These are phyloP conservation scores for Pleurotus platypus DNA, from an alignment of 768 basidiomycete genomes.

Conservation along the genomic window DNA sequence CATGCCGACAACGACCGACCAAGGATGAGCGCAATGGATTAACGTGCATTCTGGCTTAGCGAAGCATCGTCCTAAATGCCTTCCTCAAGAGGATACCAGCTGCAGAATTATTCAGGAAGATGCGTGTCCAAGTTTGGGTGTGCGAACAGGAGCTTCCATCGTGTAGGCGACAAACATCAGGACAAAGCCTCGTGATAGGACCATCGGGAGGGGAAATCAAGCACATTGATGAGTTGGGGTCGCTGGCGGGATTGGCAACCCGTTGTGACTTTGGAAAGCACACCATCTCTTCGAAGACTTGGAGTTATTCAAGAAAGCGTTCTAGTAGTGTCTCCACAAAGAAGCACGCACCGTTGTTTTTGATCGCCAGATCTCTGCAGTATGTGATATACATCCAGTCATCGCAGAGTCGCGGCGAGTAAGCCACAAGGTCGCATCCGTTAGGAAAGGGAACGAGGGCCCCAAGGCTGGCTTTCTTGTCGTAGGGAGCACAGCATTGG, in stretches of 20 bases:
- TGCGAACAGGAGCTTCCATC: too few relatives aligned
- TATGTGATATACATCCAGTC: slow-evolving; percentile 21
- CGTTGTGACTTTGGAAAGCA: slow-evolving; percentile 33
- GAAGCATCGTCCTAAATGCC: slow-evolving; percentile 50
- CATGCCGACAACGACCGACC: slow-evolving; percentile 88
- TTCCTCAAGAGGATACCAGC: too few relatives aligned
- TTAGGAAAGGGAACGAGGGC: slow-evolving; percentile 68
- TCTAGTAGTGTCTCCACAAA: background rate
- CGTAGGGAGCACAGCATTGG: slow-evolving; percentile 26
- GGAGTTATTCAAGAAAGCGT: background rate
- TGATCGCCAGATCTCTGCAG: slow-evolving; percentile 41
- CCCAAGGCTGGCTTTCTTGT: slow-evolving; percentile 68
- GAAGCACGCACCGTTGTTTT: slow-evolving; percentile 31
- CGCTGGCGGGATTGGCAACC: slow-evolving; percentile 7
- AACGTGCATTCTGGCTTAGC: slow-evolving; percentile 75
- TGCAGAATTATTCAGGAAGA: too few relatives aligned
- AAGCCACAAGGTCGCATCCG: slow-evolving; percentile 76
- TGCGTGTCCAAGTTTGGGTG: too few relatives aligned
- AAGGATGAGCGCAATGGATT: slow-evolving; percentile 85
- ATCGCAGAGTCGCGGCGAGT: slow-evolving; percentile 21
- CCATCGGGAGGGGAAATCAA: too few relatives aligned
- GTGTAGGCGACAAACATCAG: too few relatives aligned
- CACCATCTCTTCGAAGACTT: slow-evolving; percentile 38
- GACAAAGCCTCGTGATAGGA: too few relatives aligned
- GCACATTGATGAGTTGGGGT: too few relatives aligned